Conservation (phyloP, 805 yeast genomes). For the Candida manassasensis region DNA sequence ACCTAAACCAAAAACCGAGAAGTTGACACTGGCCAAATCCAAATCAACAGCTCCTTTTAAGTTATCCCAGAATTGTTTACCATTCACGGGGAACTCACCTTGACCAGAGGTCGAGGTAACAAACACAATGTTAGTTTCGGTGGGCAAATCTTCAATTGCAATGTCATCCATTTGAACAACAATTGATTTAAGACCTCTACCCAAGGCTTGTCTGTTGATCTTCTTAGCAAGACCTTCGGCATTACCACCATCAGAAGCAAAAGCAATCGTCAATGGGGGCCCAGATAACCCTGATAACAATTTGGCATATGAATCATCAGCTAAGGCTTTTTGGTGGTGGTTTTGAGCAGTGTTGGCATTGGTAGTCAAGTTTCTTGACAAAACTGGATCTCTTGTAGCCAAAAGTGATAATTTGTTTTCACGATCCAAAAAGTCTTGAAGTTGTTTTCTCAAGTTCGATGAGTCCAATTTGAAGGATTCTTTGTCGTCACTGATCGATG, state of each 20-base stretch:
- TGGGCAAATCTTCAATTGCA: slow-evolving; percentile 66
- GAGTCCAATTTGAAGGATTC: slow-evolving; percentile 82
- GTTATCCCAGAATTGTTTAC: slow-evolving; percentile 71
- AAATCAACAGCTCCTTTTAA: slow-evolving; percentile 56
- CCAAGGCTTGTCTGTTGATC: slow-evolving; percentile 71
- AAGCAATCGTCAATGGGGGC: slow-evolving; percentile 82
- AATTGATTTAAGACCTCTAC: slow-evolving; percentile 68
- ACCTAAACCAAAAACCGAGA: slow-evolving; percentile 72
- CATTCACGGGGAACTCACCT: slow-evolving; percentile 84
- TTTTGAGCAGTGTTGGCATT: slow-evolving; percentile 58
- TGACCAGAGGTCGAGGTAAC: slow-evolving; percentile 78
- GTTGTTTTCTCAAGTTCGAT: slow-evolving; percentile 67
- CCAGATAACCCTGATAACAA: slow-evolving; percentile 85
- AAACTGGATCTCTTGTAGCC: slow-evolving; percentile 63
- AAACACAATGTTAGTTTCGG: slow-evolving; percentile 65
- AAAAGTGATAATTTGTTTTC: slow-evolving; percentile 83
- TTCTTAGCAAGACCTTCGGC: slow-evolving; percentile 80
- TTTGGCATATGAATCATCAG: slow-evolving; percentile 72
- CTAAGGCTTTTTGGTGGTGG: slow-evolving; percentile 55
- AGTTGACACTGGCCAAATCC: slow-evolving; percentile 56
- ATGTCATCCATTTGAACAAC: slow-evolving; percentile 68
- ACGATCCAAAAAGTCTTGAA: slow-evolving; percentile 77
- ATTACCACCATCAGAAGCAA: slow-evolving; percentile 90
- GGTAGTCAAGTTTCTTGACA: slow-evolving; percentile 66
- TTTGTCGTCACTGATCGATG: slow-evolving; percentile 44